phyloP scores from a whole-genome alignment of 805 yeast species.

The Myxozyma mucilagina region DNA sequence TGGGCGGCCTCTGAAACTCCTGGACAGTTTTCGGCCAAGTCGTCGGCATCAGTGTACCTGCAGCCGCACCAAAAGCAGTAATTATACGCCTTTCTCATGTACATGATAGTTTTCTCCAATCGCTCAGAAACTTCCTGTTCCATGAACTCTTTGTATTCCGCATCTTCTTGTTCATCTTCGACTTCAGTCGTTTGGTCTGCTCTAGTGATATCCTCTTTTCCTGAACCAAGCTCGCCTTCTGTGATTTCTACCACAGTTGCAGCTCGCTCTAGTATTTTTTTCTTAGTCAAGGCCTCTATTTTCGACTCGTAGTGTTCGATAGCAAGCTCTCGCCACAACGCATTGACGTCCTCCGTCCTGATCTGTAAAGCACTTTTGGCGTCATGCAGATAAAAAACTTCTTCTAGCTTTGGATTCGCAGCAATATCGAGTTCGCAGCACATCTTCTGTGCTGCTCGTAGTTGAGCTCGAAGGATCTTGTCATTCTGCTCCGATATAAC shows the following conservation, averaged over 20 bases:
- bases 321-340: conserved; percentile 25
- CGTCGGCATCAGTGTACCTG: conserved; percentile 42
- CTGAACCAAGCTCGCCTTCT: neutral
- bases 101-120: conserved; percentile 42
- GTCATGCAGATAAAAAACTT: conserved; percentile 5
- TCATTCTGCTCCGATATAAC: conserved; percentile 12
- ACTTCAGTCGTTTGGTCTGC: neutral
- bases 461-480: conserved; percentile 23
- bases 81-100: conserved; percentile 44
- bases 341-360: conserved; percentile 6
- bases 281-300: conserved; percentile 5
- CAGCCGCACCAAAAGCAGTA: conserved; percentile 58
- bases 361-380: neutral
- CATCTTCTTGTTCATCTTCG: conserved; percentile 6
- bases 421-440: conserved; percentile 24
- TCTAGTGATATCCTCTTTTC: conserved; percentile 1
- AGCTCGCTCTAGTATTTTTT: conserved; percentile 18
- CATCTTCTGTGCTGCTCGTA: conserved; percentile 29
- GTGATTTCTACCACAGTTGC: neutral
- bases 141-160: conserved; percentile 41
- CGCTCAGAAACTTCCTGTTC: conserved; percentile 38
- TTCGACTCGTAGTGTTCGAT: conserved; percentile 1
- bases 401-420: conserved; percentile 16
- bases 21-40: conserved; percentile 50
- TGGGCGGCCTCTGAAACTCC: conserved; percentile 52